phyloP scores from a whole-genome alignment of 306 rosid genomes.

The Dryas octopetala region DNA sequence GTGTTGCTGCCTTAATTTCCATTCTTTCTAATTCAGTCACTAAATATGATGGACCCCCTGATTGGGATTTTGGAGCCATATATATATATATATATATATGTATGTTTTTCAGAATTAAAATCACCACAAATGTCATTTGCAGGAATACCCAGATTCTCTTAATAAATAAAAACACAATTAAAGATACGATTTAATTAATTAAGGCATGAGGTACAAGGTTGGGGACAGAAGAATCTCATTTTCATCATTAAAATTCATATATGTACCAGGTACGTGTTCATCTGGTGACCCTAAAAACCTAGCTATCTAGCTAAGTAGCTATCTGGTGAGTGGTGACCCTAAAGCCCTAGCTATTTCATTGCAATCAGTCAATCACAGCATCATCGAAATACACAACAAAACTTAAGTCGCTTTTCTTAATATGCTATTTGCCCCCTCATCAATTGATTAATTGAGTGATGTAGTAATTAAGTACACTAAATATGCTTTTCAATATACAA shows the following conservation, averaged over 20 bases:
- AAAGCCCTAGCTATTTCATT: neutral
- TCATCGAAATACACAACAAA: no score
- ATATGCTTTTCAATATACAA: no score
- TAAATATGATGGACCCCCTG: neutral
- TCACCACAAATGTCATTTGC: no score
- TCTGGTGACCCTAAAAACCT: neutral
- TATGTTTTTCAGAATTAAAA: no score
- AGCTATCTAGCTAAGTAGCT: neutral
- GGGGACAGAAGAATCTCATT: constrained; percentile 27
- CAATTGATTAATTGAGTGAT: no score
- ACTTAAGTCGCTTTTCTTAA: no score
- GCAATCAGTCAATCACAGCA: no score
- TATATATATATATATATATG: no score
- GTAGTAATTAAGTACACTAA: no score
- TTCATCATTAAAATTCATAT: constrained; percentile 25
- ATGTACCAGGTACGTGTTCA: neutral
- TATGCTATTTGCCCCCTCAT: no score
- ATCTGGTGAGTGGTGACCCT: neutral
- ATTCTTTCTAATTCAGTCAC: neutral
- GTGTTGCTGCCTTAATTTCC: neutral
- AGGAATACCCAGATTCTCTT: no score
- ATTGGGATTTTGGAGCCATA: neutral
- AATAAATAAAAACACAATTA: neutral
- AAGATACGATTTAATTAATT: neutral
- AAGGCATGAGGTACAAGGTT: constrained; percentile 7